Base-by-base conservation (phyloP, 2,329 filamentous ascomycete species). In the Cadophora sp. region DNA sequence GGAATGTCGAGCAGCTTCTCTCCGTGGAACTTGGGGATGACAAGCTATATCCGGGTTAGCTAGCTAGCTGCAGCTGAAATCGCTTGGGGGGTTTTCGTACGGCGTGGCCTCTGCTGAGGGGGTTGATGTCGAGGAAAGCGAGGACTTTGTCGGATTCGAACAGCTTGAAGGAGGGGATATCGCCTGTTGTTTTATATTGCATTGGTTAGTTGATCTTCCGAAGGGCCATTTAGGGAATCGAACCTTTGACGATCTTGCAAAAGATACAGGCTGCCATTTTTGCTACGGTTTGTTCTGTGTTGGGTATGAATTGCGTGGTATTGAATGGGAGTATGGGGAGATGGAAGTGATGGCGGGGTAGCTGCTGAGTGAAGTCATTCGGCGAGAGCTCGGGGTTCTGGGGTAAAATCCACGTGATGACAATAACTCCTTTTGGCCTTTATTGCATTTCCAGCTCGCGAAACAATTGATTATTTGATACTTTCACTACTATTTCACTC, bases 221-320 rank as follows among this genome's bases (percentile, higher is more conserved):
- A 5, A 71, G 67, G 72, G 66, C 73, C 56, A 59, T 50, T 63
- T 60, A 45, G 68, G 13, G 63, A 30, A 47, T 62, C 76, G 68
- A 77, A 84, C 95, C 95, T 87, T 97, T 96, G 83, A 99, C 91
- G 79, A 99, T 98, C 81, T 93, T 97, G 86, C 96, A 99, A 84
- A 99, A 99, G 78, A 98, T 93, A 79, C 96, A 99, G 70, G 90
- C 84, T 63, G 90, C 85, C 33, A 51, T 61, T 56, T 45, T 56
- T n/a, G 47, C 22, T 24, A 27, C 24, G 24, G 39, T 20, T 39
- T 30, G 8, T 58, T 27, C 33, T 45, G 24, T 36, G 36, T 45
- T 39, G 9, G 5, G 1, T 56, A 1, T 18, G 7, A 30, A 16
- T 22, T 36, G 24, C 27, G 27, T 20, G 20, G 36, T 2, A 18